Evolutionary conservation across 2,329 filamentous ascomycete genomes (phyloP).

Genomic region (Sarocladiaceae sp.): DNA sequence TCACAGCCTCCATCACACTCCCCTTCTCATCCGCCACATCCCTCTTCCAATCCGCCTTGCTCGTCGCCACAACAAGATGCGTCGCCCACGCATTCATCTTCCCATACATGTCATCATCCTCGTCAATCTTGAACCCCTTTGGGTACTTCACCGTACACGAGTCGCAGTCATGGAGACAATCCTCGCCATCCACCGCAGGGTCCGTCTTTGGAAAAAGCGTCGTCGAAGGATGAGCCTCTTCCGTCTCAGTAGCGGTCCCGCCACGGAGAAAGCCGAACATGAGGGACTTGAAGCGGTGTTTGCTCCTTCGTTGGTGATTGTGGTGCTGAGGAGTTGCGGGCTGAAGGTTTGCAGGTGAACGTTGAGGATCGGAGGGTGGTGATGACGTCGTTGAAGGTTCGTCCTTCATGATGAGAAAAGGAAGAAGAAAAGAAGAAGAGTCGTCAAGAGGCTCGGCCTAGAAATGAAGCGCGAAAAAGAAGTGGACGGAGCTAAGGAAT

Average conservation of each 20-base stretch:
- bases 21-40: conserved; percentile 86
- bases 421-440: conserved; percentile 2
- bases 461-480: neutral
- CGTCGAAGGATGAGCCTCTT: neutral
- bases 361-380: neutral
- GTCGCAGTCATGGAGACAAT: conserved; percentile 83
- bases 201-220: conserved; percentile 69
- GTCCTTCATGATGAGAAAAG: neutral
- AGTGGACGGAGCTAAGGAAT: neutral
- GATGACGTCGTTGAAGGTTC: neutral
- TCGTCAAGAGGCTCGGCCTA: neutral
- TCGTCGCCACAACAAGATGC: conserved; percentile 89
- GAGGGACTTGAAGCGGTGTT: conserved; percentile 30
- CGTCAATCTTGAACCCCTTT: conserved; percentile 66
- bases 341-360: neutral
- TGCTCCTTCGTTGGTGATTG: too few relatives aligned
- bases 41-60: conserved; percentile 90
- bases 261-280: conserved; percentile 28
- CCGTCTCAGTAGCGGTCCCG: conserved; percentile 10
- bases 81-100: conserved; percentile 83
- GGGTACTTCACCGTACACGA: conserved; percentile 78
- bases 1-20: conserved; percentile 76
- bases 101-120: conserved; percentile 76
- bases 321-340: too few relatives aligned
- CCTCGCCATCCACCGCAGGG: conserved; percentile 77